Conservation (phyloP, 257 asterid species). For the Nicotiana obtusifolia region DNA sequence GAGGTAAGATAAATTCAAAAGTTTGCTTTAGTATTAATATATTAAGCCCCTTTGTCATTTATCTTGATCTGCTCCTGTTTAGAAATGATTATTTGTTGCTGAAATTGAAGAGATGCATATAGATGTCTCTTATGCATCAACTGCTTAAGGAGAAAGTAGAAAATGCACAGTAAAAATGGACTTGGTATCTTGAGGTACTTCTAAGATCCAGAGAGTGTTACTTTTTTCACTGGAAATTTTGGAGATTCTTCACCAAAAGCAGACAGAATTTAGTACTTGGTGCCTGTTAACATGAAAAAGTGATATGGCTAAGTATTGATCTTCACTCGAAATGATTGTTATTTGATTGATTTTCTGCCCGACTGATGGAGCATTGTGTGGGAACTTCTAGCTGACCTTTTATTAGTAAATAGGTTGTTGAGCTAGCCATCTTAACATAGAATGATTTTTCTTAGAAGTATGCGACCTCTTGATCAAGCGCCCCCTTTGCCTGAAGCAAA, state of each 20-base stretch:
- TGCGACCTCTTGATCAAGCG: neutral
- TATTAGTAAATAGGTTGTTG: slow-evolving; percentile 2
- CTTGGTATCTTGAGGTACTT: neutral
- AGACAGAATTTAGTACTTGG: neutral
- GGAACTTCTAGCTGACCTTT: neutral
- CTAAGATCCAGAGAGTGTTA: neutral
- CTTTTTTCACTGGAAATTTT: neutral
- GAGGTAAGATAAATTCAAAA: neutral
- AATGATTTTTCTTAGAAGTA: neutral
- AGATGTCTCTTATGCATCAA: neutral
- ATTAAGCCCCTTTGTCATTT: neutral
- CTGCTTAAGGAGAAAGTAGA: slow-evolving; percentile 2
- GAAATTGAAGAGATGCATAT: slow-evolving; percentile 4
- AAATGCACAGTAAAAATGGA: neutral
- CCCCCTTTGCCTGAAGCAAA: neutral
- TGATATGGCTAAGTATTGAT: neutral
- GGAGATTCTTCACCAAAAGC: neutral
- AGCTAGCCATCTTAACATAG: neutral
- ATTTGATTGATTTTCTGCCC: neutral
- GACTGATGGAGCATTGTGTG: neutral
- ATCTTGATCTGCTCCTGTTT: neutral
- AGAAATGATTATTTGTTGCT: neutral
- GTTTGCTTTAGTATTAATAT: neutral
- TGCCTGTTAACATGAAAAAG: neutral
- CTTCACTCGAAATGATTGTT: neutral